These are phyloP conservation scores for Pterocarpus macrocarpus DNA, from an alignment of 306 rosid species.

Conservation along the genomic window DNA sequence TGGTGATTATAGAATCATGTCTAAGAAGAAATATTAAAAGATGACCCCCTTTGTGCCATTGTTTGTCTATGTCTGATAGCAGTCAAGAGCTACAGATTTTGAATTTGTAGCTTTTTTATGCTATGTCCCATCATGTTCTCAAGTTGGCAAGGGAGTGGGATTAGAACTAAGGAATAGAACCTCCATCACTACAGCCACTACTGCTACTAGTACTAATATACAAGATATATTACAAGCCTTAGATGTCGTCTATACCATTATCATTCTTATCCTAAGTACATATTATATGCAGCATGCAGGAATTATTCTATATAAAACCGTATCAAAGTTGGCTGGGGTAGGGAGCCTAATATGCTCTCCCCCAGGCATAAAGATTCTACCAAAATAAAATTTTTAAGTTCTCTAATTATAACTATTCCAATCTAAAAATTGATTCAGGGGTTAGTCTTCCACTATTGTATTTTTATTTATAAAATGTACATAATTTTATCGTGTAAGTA, in stretches of 20 bases:
- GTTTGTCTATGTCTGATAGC: not conserved
- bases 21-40: too few relatives aligned
- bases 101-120: not conserved
- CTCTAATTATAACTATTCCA: slow-evolving; percentile 26
- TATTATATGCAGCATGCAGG: slow-evolving; percentile 25
- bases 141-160: slow-evolving; percentile 55
- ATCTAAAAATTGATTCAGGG: slow-evolving; percentile 1
- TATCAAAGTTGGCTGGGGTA: slow-evolving; percentile 33
- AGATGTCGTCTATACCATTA: slow-evolving; percentile 9
- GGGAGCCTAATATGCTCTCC: slow-evolving; percentile 45
- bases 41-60: too few relatives aligned
- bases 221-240: not conserved
- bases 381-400: slow-evolving; percentile 10
- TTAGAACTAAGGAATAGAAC: slow-evolving; percentile 65
- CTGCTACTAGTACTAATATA: slow-evolving; percentile 13
- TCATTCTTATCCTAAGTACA: slow-evolving; percentile 44
- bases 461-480: not conserved
- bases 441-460: not conserved
- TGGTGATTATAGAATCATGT: too few relatives aligned
- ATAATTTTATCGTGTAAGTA: not conserved
- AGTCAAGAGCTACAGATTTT: too few relatives aligned
- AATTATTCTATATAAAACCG: slow-evolving; percentile 41
- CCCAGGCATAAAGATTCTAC: slow-evolving; percentile 41
- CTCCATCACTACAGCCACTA: slow-evolving; percentile 44
- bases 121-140: slow-evolving; percentile 52